These are phyloP conservation scores for Dactylonectria estremocensis DNA, from an alignment of 2,329 filamentous ascomycete species.

Conservation along the genomic window DNA sequence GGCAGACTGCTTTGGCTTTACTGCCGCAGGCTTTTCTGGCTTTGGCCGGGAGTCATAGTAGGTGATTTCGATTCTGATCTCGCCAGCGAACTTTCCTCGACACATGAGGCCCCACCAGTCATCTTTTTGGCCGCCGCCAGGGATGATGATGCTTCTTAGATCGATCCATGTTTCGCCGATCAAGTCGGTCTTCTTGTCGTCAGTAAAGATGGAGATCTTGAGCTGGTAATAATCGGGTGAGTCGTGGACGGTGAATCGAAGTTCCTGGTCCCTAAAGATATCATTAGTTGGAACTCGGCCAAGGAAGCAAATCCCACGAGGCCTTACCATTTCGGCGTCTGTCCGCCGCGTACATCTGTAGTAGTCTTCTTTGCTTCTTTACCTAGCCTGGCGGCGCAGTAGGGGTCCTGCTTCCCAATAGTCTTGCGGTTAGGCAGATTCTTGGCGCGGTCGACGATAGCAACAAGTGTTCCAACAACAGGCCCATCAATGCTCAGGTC, in stretches of 20 bases:
- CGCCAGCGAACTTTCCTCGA: constrained; percentile 95
- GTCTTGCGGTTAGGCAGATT: constrained; percentile 97
- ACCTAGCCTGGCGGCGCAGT: constrained; percentile 92
- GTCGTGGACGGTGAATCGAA: constrained; percentile 96
- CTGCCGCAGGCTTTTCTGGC: constrained; percentile 73
- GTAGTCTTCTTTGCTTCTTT: constrained; percentile 98
- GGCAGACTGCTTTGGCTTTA: constrained; percentile 66
- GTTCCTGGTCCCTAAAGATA: constrained; percentile 89
- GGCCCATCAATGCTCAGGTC: constrained; percentile 96
- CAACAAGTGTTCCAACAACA: constrained; percentile 91
- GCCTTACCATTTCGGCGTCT: constrained; percentile 91
- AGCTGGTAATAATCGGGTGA: constrained; percentile 96
- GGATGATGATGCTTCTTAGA: constrained; percentile 83
- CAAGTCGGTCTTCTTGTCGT: constrained; percentile 97
- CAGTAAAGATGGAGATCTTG: constrained; percentile 97
- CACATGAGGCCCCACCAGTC: constrained; percentile 91
- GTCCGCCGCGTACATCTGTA: constrained; percentile 93
- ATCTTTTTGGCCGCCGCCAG: constrained; percentile 93
- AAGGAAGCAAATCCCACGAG: neutral
- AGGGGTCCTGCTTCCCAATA: constrained; percentile 98
- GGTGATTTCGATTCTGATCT: constrained; percentile 94
- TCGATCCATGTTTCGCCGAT: constrained; percentile 96
- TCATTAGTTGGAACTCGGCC: constrained; percentile 34
- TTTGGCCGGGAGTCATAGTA: constrained; percentile 94
- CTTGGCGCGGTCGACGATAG: constrained; percentile 94